Evolutionary conservation across 2,329 filamentous ascomycete species (phyloP).

Genomic region (Fragosphaeria purpurea): DNA sequence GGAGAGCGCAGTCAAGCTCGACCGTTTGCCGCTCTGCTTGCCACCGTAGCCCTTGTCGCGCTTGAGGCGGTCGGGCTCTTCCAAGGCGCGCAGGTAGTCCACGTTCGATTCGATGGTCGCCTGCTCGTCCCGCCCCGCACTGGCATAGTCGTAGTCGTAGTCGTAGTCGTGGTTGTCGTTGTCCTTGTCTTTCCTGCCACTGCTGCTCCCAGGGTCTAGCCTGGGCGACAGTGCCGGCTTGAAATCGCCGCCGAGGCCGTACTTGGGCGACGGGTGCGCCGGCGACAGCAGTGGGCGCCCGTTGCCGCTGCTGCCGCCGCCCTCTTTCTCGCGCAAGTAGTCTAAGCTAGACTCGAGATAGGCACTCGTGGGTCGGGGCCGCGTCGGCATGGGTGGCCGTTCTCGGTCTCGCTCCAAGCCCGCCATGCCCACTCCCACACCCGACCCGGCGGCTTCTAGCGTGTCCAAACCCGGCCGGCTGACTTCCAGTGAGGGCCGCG

Average conservation of each 20-base stretch:
- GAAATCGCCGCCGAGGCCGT: constrained; percentile 21
- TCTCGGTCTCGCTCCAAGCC: no score
- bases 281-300: constrained; percentile 30
- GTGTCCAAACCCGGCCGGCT: constrained; percentile 56
- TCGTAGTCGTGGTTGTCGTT: no score
- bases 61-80: constrained; percentile 22
- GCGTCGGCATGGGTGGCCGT: constrained; percentile 23
- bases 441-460: constrained; percentile 49
- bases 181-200: constrained; percentile 18
- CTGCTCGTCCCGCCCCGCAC: constrained; percentile 28
- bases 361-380: constrained; percentile 67
- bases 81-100: constrained; percentile 62
- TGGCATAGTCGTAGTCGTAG: no score
- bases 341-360: constrained; percentile 77
- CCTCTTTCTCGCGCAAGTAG: constrained; percentile 67
- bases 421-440: neutral
- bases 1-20: constrained; percentile 61
- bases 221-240: constrained; percentile 36
- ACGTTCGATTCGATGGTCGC: constrained; percentile 67
- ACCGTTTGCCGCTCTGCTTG: constrained; percentile 55
- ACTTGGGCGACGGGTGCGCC: constrained; percentile 23
- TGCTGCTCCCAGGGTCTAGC: constrained; percentile 23
- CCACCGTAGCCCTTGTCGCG: constrained; percentile 46
- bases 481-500: constrained; percentile 61
- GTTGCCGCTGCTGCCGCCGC: constrained; percentile 24